A percentile compares a stretch with the other conserved stretches of the same genome.
These are phyloP conservation scores for Scenedesmus sp. DNA, from an alignment of 163 green algal species.

Conservation along the genomic window DNA sequence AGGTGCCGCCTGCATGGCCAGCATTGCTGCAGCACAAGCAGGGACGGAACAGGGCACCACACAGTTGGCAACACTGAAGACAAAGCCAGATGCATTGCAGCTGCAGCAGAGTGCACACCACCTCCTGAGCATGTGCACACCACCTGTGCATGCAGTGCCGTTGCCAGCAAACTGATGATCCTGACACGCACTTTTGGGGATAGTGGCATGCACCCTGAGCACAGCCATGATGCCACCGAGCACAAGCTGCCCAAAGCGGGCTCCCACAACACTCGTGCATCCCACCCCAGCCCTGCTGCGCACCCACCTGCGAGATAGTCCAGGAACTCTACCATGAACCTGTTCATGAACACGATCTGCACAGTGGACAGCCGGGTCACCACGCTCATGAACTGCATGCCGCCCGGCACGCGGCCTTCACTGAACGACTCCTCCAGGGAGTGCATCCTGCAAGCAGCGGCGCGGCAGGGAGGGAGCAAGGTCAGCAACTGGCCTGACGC, in stretches of 20 bases:
- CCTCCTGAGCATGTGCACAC: background rate
- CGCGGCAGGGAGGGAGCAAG: background rate
- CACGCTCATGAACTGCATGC: constrained; percentile 71
- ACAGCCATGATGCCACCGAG: no score
- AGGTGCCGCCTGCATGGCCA: constrained; percentile 69
- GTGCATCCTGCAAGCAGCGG: constrained; percentile 61
- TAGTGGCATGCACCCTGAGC: no score
- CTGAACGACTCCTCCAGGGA: constrained; percentile 61
- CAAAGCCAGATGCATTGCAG: background rate
- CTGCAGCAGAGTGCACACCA: background rate
- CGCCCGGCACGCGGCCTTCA: constrained; percentile 65
- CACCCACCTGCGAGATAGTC: constrained; percentile 67
- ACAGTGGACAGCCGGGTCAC: constrained; percentile 68
- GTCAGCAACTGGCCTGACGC: background rate
- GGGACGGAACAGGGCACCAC: background rate
- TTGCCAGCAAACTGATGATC: no score
- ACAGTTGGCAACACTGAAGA: background rate
- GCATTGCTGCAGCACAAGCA: constrained; percentile 52
- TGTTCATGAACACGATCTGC: constrained; percentile 87
- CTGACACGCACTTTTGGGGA: no score
- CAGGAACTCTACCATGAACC: constrained; percentile 82
- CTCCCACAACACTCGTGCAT: no score
- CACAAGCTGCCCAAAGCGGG: no score
- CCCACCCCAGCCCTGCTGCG: background rate
- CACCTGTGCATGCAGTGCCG: background rate